A percentile compares a stretch with the other conserved stretches of the same genome.
These are phyloP conservation scores for Claviceps purpurea DNA, from an alignment of 2,329 filamentous ascomycete genomes.

Conservation along the genomic window DNA sequence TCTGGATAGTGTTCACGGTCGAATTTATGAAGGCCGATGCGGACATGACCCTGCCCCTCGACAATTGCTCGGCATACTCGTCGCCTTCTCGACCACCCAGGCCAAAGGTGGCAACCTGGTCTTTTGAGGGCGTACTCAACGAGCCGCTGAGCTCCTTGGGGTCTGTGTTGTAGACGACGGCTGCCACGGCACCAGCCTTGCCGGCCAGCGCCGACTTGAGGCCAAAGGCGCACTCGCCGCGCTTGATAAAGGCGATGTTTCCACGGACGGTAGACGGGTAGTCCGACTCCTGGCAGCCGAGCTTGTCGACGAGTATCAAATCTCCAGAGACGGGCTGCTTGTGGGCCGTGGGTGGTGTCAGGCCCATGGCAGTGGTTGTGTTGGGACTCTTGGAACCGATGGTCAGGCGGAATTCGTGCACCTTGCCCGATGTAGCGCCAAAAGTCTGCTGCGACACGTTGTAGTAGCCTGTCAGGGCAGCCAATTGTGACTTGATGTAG, in stretches of 20 bases:
- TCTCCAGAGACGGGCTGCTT: constrained; percentile 45
- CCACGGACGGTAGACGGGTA: constrained; percentile 46
- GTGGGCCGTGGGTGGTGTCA: constrained; percentile 52
- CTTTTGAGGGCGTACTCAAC: constrained; percentile 43
- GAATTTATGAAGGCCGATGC: constrained; percentile 48
- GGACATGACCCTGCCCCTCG: constrained; percentile 34
- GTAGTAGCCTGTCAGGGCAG: constrained; percentile 46
- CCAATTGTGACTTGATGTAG: constrained; percentile 45
- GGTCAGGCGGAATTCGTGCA: constrained; percentile 44
- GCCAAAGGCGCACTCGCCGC: constrained; percentile 60
- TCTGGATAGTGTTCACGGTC: constrained; percentile 38
- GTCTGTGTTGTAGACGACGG: constrained; percentile 63
- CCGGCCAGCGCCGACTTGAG: constrained; percentile 57
- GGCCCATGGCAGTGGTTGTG: constrained; percentile 43
- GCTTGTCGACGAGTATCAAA: constrained; percentile 45
- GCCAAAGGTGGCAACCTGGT: constrained; percentile 57
- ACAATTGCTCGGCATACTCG: constrained; percentile 40
- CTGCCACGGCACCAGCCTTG: constrained; percentile 54
- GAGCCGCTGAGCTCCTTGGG: constrained; percentile 52
- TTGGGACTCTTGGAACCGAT: constrained; percentile 37
- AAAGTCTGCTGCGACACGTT: constrained; percentile 50
- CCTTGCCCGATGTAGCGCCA: constrained; percentile 45
- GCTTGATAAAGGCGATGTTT: constrained; percentile 56
- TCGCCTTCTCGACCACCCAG: constrained; percentile 46
- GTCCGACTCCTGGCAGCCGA: constrained; percentile 51